phyloP scores from a whole-genome alignment of 495 filamentous ascomycete species.

The Penicillium manginii region DNA sequence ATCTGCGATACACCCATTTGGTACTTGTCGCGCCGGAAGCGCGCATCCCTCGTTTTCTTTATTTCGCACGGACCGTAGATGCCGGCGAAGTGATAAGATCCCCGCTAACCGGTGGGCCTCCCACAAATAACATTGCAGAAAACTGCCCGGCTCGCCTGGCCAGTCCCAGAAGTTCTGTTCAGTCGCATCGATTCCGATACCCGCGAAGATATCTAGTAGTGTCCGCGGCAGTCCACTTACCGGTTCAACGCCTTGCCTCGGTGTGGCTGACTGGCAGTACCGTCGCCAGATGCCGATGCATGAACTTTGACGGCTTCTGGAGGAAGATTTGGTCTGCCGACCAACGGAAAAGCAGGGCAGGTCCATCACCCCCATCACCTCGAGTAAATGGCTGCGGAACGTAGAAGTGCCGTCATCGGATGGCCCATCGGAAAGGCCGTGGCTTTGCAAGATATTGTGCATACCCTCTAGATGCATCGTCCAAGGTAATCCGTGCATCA shows the following conservation, averaged over 20 bases:
- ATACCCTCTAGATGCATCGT: conserved; percentile 46
- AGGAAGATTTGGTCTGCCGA: conserved; percentile 28
- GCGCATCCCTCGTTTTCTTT: neutral
- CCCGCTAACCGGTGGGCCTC: conserved; percentile 41
- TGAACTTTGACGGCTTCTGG: conserved; percentile 31
- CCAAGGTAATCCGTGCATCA: conserved; percentile 41
- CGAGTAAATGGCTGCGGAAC: conserved; percentile 36
- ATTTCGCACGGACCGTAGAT: neutral
- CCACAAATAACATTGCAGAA: conserved; percentile 41
- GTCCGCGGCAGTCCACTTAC: conserved; percentile 39
- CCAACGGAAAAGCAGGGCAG: conserved; percentile 35
- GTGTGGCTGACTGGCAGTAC: conserved; percentile 27
- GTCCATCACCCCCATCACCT: conserved; percentile 47
- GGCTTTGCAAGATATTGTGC: conserved; percentile 36
- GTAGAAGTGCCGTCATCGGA: neutral
- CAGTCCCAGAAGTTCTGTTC: conserved; percentile 43
- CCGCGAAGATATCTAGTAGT: conserved; percentile 37
- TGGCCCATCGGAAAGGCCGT: conserved; percentile 13
- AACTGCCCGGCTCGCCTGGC: conserved; percentile 33
- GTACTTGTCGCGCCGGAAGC: conserved; percentile 13
- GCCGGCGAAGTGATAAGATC: conserved; percentile 29
- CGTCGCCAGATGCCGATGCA: conserved; percentile 37
- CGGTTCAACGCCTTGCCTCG: conserved; percentile 28
- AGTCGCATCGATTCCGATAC: conserved; percentile 29
- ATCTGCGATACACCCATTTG: conserved; percentile 18